phyloP scores from a whole-genome alignment of 1,284 basidiomycete genomes.

The Cutaneotrichosporon dermatis region DNA sequence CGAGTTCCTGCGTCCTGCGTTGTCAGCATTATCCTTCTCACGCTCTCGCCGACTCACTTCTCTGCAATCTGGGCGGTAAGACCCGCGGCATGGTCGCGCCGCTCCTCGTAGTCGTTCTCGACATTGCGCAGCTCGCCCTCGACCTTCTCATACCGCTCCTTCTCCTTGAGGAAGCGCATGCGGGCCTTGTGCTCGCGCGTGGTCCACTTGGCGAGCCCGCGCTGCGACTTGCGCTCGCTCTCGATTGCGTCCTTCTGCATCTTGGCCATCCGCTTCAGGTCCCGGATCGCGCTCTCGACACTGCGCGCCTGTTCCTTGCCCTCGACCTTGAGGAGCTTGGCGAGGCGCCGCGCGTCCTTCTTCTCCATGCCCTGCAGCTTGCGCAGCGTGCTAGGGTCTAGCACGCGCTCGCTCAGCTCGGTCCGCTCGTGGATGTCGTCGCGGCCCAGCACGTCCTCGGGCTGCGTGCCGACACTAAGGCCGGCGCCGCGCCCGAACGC shows the following conservation, averaged over 20 bases:
- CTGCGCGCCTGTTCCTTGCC: constrained; percentile 44
- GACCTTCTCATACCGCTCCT: constrained; percentile 47
- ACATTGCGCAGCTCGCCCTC: constrained; percentile 46
- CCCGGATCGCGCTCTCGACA: constrained; percentile 45
- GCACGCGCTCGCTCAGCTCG: constrained; percentile 39
- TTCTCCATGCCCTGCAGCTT: constrained; percentile 42
- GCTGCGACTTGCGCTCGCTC: constrained; percentile 48
- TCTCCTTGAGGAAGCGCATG: constrained; percentile 48
- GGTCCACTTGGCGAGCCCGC: constrained; percentile 46
- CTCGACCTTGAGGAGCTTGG: constrained; percentile 49
- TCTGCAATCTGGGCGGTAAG: constrained; percentile 44
- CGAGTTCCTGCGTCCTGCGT: constrained; percentile 48
- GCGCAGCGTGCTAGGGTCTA: constrained; percentile 32
- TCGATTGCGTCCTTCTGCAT: constrained; percentile 46
- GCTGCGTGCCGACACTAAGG: constrained; percentile 43
- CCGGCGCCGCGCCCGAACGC: constrained; percentile 46
- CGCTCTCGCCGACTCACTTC: constrained; percentile 9
- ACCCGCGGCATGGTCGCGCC: constrained; percentile 43
- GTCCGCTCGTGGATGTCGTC: constrained; percentile 46
- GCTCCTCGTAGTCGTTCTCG: constrained; percentile 49
- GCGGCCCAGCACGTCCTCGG: constrained; percentile 44
- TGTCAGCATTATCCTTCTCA: not conserved
- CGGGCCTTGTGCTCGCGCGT: constrained; percentile 49
- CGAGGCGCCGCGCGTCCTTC: constrained; percentile 46
- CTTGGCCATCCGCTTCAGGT: constrained; percentile 45